Base-by-base conservation (phyloP, 2,329 filamentous ascomycete genomes). In the Monilinia polystroma region DNA sequence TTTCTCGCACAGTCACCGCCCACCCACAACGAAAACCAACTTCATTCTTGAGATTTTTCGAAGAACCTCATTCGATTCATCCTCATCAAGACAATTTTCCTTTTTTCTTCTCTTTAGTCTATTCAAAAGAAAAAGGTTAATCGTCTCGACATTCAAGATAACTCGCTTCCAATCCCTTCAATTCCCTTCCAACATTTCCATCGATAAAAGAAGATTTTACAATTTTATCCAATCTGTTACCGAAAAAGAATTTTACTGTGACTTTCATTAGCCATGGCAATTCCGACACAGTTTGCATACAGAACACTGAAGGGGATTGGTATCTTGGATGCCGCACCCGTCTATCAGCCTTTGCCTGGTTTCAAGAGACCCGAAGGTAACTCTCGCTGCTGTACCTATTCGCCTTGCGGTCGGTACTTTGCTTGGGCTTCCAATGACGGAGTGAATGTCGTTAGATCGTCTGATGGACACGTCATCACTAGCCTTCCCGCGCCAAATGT, bases 241-340 rank as follows among this genome's bases (percentile, higher is more conserved):
- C 66, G 62, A 70, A 66, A 71, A 69, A 60, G 64, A 66, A 66
- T 66, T 68, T 66, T 68, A 72, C 75, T 76, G 90, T 92, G 90
- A 84, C 90, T 93, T 93, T 92, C 78, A 88, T 87, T 93, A 93
- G 91, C 88, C 87, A 97, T 97, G 93, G 91, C 92, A 79, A 89
- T 85, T 84, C 88, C 91, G 77, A 90, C 94, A 82, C 94, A 97
- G 87, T 91, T 97, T 88, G 92, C 92, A 81, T 97, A 91, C 85
- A 92, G 95, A 82, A 97, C 95, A 80, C 90, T 93, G 81, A 98
- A 97, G 88, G 90, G 89, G 80, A 93, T 99, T 83, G 93, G 93
- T 76, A 84, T 98, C 80, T 87, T 96, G 81, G 91, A 98, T 83
- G 92, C 93, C 76, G 91, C 89, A 73, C 95, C 95, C 69, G 86